Percentiles rank a stretch among this genome's conserved stretches.
These are phyloP conservation scores for Microstroma glucosiphilum DNA, from an alignment of 1,284 basidiomycete genomes.

Conservation along the genomic window DNA sequence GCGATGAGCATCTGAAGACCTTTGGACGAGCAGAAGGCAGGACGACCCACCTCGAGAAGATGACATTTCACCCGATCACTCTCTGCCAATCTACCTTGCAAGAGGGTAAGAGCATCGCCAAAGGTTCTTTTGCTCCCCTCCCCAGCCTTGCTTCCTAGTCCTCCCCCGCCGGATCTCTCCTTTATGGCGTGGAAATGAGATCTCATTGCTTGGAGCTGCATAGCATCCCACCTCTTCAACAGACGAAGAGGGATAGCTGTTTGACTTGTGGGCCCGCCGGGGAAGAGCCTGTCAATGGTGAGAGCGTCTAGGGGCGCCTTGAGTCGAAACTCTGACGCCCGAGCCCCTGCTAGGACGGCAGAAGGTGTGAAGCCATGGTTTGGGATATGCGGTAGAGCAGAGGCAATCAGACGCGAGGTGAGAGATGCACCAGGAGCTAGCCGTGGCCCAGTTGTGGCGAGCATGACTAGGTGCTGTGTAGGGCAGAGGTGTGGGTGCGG, in stretches of 20 bases:
- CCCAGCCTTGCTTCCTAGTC: not conserved
- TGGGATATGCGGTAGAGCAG: not conserved
- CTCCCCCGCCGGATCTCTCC: not conserved
- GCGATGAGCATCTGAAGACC: not conserved
- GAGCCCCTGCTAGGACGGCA: not conserved
- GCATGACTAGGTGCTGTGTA: no score
- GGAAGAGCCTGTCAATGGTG: not conserved
- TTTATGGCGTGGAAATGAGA: no score
- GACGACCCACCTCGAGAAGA: not conserved
- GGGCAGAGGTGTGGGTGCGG: no score
- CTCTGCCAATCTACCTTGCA: not conserved
- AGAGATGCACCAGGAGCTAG: no score
- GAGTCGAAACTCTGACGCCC: not conserved
- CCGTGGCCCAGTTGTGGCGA: no score
- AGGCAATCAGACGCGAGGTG: not conserved
- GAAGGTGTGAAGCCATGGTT: slow-evolving; percentile 1
- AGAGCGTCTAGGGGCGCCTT: not conserved
- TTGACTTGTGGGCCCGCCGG: not conserved
- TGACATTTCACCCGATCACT: not conserved
- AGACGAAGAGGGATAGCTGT: not conserved
- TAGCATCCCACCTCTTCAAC: slow-evolving; percentile 1
- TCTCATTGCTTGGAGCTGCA: not conserved
- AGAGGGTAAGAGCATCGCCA: not conserved
- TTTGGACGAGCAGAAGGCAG: not conserved
- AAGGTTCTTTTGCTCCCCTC: not conserved